Evolutionary conservation across 2,329 filamentous ascomycete genomes (phyloP).

Genomic region (Penicillium hesseltinei): DNA sequence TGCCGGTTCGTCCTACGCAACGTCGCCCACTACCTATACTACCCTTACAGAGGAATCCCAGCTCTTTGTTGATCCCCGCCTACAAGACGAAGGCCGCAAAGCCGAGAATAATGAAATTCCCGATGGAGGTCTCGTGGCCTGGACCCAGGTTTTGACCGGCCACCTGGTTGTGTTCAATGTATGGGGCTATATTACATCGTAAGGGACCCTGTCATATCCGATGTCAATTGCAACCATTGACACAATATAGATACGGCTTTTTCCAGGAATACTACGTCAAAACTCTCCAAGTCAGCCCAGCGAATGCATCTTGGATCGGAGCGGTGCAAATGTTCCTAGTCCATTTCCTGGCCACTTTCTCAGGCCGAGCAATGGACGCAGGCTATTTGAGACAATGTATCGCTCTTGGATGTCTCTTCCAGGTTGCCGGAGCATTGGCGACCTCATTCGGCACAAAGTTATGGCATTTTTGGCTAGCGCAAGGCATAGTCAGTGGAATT

Average conservation of each 20-base stretch:
- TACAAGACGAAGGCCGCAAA: conserved; percentile 4
- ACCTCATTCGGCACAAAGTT: conserved; percentile 46
- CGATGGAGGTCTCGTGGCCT: conserved; percentile 32
- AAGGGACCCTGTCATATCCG: background rate
- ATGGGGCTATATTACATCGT: conserved; percentile 13
- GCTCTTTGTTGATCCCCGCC: background rate
- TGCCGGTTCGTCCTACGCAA: background rate
- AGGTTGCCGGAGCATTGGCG: conserved; percentile 46
- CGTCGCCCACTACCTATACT: background rate
- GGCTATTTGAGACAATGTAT: conserved; percentile 37
- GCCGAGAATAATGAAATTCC: conserved; percentile 15
- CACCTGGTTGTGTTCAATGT: conserved; percentile 31
- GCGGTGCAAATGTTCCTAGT: conserved; percentile 48
- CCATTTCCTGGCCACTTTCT: conserved; percentile 41
- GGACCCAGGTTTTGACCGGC: conserved; percentile 31
- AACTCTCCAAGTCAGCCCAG: conserved; percentile 31
- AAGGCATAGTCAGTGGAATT: conserved; percentile 44
- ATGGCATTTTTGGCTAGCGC: conserved; percentile 51
- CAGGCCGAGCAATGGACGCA: conserved; percentile 43
- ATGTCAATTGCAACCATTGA: background rate
- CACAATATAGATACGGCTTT: conserved; percentile 29
- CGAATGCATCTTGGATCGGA: conserved; percentile 49
- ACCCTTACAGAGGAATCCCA: background rate
- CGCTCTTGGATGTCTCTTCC: conserved; percentile 3
- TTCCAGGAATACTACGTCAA: conserved; percentile 48